Conservation (phyloP, 805 yeast species). For the Candida ovalis region DNA sequence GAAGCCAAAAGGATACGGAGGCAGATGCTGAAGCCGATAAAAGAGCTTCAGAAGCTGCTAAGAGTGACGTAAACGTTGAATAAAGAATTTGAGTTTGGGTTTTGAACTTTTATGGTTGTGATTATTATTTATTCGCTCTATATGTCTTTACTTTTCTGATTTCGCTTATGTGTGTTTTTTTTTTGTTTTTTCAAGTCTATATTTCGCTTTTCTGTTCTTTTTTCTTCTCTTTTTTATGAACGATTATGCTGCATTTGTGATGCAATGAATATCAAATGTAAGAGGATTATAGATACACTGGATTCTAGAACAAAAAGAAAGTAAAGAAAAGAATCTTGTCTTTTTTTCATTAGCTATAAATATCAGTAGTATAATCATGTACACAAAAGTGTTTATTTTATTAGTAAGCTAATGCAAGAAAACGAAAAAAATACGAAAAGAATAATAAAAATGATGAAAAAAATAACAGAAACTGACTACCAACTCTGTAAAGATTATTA, state of each 20-base stretch:
- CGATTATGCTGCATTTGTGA: not conserved
- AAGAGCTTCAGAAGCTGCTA: not conserved
- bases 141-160: not conserved
- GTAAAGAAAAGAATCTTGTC: too few species aligned
- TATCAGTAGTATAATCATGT: not conserved
- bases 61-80: too few species aligned
- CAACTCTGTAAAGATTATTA: too few species aligned
- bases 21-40: not conserved
- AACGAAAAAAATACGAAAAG: not conserved
- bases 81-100: not conserved
- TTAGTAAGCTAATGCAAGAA: not conserved
- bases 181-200: not conserved
- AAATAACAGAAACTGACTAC: too few species aligned
- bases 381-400: not conserved
- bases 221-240: not conserved
- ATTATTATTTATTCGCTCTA: not conserved
- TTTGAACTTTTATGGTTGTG: not conserved
- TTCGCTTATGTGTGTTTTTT: not conserved
- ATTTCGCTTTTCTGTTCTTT: not conserved
- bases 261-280: not conserved
- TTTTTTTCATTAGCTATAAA: too few species aligned
- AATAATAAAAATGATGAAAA: not conserved
- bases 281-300: not conserved
- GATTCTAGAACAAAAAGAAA: too few species aligned
- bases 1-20: not conserved